phyloP scores from a whole-genome alignment of 192 early-diverging fungal genomes.

The Coemansia sp. region DNA sequence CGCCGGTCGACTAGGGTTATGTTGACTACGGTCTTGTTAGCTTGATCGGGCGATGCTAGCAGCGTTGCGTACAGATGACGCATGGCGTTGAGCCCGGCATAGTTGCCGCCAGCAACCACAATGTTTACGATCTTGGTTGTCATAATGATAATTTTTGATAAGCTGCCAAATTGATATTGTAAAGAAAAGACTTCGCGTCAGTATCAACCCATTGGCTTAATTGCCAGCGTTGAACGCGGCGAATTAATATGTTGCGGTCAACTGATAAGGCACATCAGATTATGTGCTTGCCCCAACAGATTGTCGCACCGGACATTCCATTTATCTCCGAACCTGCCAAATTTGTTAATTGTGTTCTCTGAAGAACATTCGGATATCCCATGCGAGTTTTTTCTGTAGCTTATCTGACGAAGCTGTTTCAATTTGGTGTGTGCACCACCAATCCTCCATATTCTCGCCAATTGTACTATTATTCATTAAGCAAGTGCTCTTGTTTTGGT shows the following conservation, averaged over 20 bases:
- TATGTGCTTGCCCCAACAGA: neutral
- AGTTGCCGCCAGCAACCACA: constrained; percentile 47
- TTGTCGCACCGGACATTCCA: neutral
- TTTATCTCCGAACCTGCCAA: neutral
- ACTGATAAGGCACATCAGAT: neutral
- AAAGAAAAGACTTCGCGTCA: too few relatives aligned
- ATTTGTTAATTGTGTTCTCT: neutral
- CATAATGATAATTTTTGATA: neutral
- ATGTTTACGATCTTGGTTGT: constrained; percentile 1
- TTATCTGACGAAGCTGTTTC: neutral
- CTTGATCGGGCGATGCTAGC: constrained; percentile 7
- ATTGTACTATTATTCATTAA: too few relatives aligned
- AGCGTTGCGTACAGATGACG: constrained; percentile 26
- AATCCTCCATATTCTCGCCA: too few relatives aligned
- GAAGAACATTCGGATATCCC: neutral
- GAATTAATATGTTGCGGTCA: too few relatives aligned
- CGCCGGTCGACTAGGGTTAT: constrained; percentile 58
- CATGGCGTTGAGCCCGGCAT: constrained; percentile 40
- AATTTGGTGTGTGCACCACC: neutral
- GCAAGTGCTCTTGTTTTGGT: neutral
- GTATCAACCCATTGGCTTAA: too few relatives aligned
- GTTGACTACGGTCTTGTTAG: constrained; percentile 9
- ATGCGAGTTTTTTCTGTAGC: neutral
- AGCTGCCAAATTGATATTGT: neutral
- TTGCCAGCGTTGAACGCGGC: too few relatives aligned